phyloP scores from a whole-genome alignment of 176 grass and related monocot species.

The Zizania latifolia region DNA sequence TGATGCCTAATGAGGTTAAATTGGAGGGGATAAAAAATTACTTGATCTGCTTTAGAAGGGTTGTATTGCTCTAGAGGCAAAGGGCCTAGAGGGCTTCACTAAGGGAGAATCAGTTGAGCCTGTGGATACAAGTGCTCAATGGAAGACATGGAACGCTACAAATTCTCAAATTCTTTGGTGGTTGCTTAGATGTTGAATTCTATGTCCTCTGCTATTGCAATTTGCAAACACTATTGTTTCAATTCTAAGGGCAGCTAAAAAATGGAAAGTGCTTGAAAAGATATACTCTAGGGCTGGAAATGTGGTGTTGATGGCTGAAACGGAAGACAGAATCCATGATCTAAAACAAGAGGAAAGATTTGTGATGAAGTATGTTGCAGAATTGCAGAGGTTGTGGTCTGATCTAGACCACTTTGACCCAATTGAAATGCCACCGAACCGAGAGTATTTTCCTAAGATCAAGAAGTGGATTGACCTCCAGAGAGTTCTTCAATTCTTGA shows the following conservation, averaged over 20 bases:
- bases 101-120: neutral
- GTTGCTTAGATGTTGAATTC: neutral
- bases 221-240: neutral
- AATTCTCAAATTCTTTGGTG: neutral
- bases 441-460: no score
- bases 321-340: neutral
- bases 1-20: neutral
- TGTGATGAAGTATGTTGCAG: no score
- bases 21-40: neutral
- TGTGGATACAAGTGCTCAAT: neutral
- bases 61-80: neutral
- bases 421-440: no score
- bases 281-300: neutral
- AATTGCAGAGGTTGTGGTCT: no score
- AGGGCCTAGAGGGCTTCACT: neutral
- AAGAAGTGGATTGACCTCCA: no score
- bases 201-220: neutral
- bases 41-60: neutral
- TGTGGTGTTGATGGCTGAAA: neutral
- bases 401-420: no score
- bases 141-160: no score
- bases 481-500: no score
- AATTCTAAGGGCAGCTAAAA: neutral
- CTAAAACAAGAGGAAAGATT: neutral
- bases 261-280: neutral